Conservation (phyloP, 139 green algal species). For the Tetradesmus obliquus region DNA sequence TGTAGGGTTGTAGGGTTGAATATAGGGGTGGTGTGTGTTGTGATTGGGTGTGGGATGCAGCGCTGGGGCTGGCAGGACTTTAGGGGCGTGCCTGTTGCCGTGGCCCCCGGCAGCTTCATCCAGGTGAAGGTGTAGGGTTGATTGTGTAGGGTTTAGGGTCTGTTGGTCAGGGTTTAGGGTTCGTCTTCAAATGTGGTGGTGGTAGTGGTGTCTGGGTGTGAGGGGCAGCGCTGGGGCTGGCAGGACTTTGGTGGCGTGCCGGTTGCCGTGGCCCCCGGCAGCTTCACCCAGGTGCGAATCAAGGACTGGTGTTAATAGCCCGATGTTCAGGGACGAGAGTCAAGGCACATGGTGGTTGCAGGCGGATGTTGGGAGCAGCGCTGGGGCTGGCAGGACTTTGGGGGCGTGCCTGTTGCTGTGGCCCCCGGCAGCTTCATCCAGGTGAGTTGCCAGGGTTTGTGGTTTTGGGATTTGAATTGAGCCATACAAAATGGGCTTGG, state of each 20-base stretch:
- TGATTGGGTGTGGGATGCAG: neutral
- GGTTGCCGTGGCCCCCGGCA: slow-evolving; percentile 69
- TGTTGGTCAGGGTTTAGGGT: no score
- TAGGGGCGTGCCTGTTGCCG: slow-evolving; percentile 65
- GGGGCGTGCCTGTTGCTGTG: slow-evolving; percentile 66
- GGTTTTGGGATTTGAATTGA: no score
- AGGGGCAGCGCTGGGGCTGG: slow-evolving; percentile 45
- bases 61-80: slow-evolving; percentile 64
- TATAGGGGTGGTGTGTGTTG: neutral
- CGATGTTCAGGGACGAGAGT: no score
- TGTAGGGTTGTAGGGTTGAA: no score
- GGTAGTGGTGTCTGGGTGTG: no score
- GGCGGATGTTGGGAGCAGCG: neutral
- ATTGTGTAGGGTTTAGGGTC: no score
- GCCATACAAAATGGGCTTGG: no score
- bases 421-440: slow-evolving; percentile 72
- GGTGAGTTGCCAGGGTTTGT: slow-evolving; percentile 22
- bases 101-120: slow-evolving; percentile 72
- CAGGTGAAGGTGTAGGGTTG: slow-evolving; percentile 49
- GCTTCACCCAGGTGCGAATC: slow-evolving; percentile 65
- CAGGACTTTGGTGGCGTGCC: slow-evolving; percentile 68
- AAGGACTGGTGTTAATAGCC: no score
- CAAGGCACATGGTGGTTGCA: no score
- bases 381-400: slow-evolving; percentile 66
- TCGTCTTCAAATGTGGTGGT: no score